Conservation (phyloP, 202 grass and related monocot genomes). For the Dendrocalamus latiflorus region DNA sequence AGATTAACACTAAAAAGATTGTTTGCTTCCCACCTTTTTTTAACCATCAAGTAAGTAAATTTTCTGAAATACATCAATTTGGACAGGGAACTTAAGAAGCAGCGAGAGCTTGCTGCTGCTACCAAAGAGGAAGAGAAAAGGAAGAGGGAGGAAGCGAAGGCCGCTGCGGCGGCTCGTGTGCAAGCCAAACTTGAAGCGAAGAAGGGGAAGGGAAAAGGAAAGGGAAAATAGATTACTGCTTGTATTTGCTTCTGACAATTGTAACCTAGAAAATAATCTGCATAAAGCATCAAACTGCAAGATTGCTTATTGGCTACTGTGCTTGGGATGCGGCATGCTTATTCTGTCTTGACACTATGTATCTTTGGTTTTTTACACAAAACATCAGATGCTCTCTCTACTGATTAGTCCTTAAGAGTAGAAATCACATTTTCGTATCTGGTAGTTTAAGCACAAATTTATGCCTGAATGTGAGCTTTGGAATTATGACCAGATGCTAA, state of each 20-base stretch:
- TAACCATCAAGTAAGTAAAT: neutral
- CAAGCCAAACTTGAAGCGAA: constrained; percentile 95
- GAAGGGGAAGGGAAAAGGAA: constrained; percentile 89
- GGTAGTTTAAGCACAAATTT: neutral
- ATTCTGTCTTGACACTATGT: neutral
- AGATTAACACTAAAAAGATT: neutral
- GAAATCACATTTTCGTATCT: too few species aligned
- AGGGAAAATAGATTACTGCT: constrained; percentile 51
- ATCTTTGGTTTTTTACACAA: neutral
- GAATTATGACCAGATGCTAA: neutral
- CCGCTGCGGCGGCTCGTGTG: constrained; percentile 62
- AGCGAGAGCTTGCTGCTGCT: constrained; percentile 65
- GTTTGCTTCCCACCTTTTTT: neutral
- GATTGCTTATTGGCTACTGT: neutral
- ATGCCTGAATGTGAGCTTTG: neutral
- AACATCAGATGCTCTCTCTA: neutral
- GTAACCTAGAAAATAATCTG: constrained; percentile 48
- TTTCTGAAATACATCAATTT: constrained; percentile 7
- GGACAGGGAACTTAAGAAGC: constrained; percentile 75
- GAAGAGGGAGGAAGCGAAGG: constrained; percentile 94
- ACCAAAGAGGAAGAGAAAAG: constrained; percentile 93
- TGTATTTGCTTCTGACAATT: neutral
- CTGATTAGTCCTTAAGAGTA: neutral
- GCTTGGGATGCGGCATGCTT: neutral
- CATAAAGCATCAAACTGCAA: neutral